Conservation (phyloP, 75 land plant species). For the Adiantum capillusveneris region DNA sequence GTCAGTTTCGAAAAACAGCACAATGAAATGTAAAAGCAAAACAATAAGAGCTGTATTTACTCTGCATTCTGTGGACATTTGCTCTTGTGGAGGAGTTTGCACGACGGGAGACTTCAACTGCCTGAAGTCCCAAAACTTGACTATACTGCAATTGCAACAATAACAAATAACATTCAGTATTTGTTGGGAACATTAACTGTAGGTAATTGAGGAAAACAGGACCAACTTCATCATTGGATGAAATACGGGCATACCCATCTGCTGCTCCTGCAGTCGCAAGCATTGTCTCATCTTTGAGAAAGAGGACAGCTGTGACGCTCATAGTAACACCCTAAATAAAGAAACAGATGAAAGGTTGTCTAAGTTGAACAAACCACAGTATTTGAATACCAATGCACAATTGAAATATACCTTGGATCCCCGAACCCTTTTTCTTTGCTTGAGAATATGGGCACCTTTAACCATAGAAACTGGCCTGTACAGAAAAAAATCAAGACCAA, state of each 20-base stretch:
- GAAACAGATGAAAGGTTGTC: constrained; percentile 1
- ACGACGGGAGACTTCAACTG: constrained; percentile 50
- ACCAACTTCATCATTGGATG: no score
- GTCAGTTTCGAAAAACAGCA: not conserved
- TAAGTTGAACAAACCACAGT: no score
- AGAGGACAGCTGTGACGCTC: constrained; percentile 90
- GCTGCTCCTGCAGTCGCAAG: constrained; percentile 81
- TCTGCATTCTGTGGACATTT: not conserved
- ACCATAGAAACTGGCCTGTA: constrained; percentile 50
- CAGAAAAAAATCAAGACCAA: no score
- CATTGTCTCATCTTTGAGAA: constrained; percentile 67
- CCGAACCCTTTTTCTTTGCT: constrained; percentile 26
- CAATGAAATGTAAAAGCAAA: not conserved
- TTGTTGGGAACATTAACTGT: no score
- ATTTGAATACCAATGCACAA: no score
- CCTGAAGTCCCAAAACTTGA: constrained; percentile 89
- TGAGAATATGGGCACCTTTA: constrained; percentile 44
- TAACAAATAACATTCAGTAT: no score
- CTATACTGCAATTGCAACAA: constrained; percentile 51
- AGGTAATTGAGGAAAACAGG: no score
- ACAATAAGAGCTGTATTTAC: no score
- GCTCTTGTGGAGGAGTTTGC: constrained; percentile 29
- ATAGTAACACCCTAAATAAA: constrained; percentile 34
- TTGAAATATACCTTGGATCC: no score
- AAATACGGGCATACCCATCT: no score